Percentiles rank a stretch among this genome's conserved stretches.
These are phyloP conservation scores for Martensiomyces pterosporus DNA, from an alignment of 192 early-diverging fungal genomes.

Conservation along the genomic window DNA sequence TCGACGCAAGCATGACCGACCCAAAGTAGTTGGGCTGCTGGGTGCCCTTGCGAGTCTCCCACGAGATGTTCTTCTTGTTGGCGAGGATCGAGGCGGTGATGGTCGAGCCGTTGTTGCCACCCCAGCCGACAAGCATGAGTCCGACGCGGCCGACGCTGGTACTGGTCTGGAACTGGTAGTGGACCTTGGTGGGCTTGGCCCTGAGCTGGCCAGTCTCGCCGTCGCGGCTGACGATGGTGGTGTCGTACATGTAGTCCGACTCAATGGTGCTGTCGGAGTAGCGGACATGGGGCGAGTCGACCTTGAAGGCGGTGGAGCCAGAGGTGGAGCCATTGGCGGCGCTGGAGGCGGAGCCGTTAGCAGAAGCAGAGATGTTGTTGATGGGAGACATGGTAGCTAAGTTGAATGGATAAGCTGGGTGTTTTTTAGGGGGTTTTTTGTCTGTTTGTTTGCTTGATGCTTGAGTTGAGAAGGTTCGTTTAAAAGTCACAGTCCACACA, in stretches of 20 bases:
- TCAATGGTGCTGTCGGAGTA: constrained; percentile 79
- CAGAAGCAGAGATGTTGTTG: constrained; percentile 23
- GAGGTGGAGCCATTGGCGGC: constrained; percentile 23
- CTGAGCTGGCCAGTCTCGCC: constrained; percentile 59
- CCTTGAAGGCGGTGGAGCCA: constrained; percentile 67
- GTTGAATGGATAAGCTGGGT: constrained; percentile 20
- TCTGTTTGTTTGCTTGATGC: constrained; percentile 2
- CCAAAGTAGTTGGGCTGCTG: constrained; percentile 97
- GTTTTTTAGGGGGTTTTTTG: constrained; percentile 22
- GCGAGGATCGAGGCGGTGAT: constrained; percentile 94
- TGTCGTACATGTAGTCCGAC: constrained; percentile 86
- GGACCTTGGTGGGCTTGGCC: constrained; percentile 80
- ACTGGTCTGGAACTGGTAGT: constrained; percentile 88
- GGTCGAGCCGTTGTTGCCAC: constrained; percentile 99
- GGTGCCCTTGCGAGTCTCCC: constrained; percentile 90
- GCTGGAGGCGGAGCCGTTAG: constrained; percentile 23
- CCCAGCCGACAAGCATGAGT: constrained; percentile 99
- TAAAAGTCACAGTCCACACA: constrained; percentile 32
- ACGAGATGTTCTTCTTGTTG: constrained; percentile 82
- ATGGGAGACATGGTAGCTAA: constrained; percentile 31
- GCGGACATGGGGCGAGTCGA: constrained; percentile 83
- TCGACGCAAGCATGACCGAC: constrained; percentile 93
- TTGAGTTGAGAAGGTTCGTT: constrained; percentile 7
- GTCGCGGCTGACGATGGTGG: constrained; percentile 74
- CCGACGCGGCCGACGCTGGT: constrained; percentile 66